Evolutionary conservation across 1,284 basidiomycete species (phyloP), one percentile per base, ranked within the genome.

Genomic region (Moniliophthora roreri): DNA sequence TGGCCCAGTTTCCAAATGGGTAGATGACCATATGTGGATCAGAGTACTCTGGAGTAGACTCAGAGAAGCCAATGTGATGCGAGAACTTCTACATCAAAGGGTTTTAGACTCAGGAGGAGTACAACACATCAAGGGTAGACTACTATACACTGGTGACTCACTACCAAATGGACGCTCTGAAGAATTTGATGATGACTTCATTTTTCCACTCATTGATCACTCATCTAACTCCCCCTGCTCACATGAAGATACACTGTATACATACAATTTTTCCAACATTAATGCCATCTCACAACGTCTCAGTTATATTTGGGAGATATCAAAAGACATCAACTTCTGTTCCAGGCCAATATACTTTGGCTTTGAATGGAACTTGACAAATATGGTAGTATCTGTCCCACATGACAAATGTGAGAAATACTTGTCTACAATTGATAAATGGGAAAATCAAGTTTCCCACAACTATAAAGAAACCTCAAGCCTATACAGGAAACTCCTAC

Each of bases 21-120:
- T 77, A 0, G 74, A 78, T 50, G 67, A 77, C 48, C 69, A 73
- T 20, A 3, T 73, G 0, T 76, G 76, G 56, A 35, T 75, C 1
- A 54, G 66, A 0, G 62, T 76, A 1, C 57, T 20, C 1, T 18
- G 39, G 0, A 15, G 53, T 1, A 35, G 57, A 40, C 48, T 69
- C 0, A 4, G 41, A 0, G 37, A 58, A 1, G 71, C 66, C 56
- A 74, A 73, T 40, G 1, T n/a, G 0, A 2, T 32, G 0, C 48
- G 63, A 0, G 8, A 4, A 0, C 3, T 44, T 1, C 61, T 60
- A 51, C n/a, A 41, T 0, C 1, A 32, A 0, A 28, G 55, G 3
- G 66, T 68, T 13, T 2, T 4, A 0, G 4, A 7, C 0, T 35
- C 58, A 8, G 62, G 67, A 0, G 57, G 66, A 0, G 16, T 46